These are phyloP conservation scores for Grosmannia serpens DNA, from an alignment of 2,329 filamentous ascomycete genomes.

Conservation along the genomic window DNA sequence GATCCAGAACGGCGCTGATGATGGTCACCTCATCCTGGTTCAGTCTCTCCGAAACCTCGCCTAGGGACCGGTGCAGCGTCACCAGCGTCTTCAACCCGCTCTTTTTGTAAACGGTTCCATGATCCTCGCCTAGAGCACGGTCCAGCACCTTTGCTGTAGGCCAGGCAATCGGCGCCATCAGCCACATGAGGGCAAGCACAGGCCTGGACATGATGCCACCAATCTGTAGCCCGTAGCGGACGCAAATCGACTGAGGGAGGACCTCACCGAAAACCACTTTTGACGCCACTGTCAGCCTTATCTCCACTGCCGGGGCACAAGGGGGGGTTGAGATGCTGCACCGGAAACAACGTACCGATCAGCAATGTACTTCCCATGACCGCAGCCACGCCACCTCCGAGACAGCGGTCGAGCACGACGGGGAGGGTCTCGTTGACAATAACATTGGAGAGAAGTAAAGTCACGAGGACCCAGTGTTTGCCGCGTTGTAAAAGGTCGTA, in stretches of 20 bases:
- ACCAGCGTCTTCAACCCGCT: conserved; percentile 93
- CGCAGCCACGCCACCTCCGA: conserved; percentile 89
- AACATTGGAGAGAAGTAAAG: conserved; percentile 85
- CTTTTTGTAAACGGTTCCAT: conserved; percentile 96
- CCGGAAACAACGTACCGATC: conserved; percentile 55
- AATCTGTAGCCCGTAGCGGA: conserved; percentile 89
- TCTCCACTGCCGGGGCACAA: not conserved
- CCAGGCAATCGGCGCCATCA: conserved; percentile 83
- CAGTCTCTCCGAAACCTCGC: conserved; percentile 73
- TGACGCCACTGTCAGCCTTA: not conserved
- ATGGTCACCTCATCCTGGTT: conserved; percentile 98
- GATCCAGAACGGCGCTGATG: conserved; percentile 88
- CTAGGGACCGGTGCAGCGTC: conserved; percentile 84
- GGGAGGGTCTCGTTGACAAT: conserved; percentile 96
- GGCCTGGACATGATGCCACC: conserved; percentile 87
- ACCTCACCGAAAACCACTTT: conserved; percentile 96
- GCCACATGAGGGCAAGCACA: conserved; percentile 81
- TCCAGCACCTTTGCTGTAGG: conserved; percentile 94
- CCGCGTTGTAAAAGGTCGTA: conserved; percentile 70
- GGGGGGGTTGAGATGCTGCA: not conserved
- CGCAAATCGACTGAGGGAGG: conserved; percentile 89
- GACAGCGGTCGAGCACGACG: conserved; percentile 84
- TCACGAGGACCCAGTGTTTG: conserved; percentile 98
- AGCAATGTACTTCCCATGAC: conserved; percentile 86
- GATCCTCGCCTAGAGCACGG: conserved; percentile 83